phyloP scores from a whole-genome alignment of 2,329 filamentous ascomycete species.

The Sclerotinia subarctica region DNA sequence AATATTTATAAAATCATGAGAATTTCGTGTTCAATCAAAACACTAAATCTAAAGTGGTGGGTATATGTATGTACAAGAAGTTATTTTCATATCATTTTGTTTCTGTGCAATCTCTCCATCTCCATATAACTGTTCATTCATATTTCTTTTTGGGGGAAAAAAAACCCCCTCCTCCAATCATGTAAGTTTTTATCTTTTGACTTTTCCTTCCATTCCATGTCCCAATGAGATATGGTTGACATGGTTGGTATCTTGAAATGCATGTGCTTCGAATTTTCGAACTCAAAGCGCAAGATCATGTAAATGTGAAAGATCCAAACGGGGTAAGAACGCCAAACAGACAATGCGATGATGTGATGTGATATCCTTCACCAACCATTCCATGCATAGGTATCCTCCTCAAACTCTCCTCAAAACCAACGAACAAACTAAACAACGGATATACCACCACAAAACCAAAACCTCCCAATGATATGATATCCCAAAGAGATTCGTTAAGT shows the following conservation, averaged over 20 bases:
- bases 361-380: conserved; percentile 2
- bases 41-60: not conserved
- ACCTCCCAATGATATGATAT: conserved; percentile 8
- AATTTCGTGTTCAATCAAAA: not conserved
- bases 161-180: not conserved
- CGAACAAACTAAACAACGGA: not conserved
- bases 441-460: not conserved
- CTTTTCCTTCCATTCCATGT: not conserved
- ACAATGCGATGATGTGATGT: conserved; percentile 4
- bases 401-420: not conserved
- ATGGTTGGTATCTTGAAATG: not conserved
- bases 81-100: not conserved
- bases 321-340: not conserved
- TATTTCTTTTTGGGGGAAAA: not conserved
- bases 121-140: not conserved
- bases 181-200: not conserved
- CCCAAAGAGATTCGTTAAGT: conserved; percentile 14
- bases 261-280: not conserved
- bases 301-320: not conserved
- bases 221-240: too few species aligned
- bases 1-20: not conserved
- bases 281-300: not conserved
- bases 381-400: conserved; percentile 2
- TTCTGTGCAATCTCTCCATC: not conserved
- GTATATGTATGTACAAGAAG: conserved; percentile 18